These are phyloP conservation scores for Globisporangium barbulae DNA, from an alignment of 352 stramenopile species.

Conservation along the genomic window DNA sequence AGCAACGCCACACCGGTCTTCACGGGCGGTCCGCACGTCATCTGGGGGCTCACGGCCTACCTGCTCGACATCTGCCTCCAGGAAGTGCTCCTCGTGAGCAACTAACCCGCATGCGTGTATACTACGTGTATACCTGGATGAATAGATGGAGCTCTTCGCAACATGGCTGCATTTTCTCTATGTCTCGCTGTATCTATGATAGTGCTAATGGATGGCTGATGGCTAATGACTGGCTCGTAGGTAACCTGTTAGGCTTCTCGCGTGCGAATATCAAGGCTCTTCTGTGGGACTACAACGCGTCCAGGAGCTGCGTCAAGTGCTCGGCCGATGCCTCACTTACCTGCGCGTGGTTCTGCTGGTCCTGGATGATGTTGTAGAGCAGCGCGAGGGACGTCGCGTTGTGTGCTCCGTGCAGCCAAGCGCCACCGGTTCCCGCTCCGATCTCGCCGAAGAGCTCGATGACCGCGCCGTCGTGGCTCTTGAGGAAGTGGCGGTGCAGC, in stretches of 20 bases:
- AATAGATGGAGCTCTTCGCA: background rate
- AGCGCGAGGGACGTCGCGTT: conserved; percentile 37
- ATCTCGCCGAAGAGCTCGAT: conserved; percentile 84
- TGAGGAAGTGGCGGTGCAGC: conserved; percentile 88
- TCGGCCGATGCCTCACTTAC: background rate
- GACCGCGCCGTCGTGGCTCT: conserved; percentile 76
- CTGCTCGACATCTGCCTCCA: conserved; percentile 89
- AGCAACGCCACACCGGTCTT: conserved; percentile 91
- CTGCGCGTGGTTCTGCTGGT: conserved; percentile 22
- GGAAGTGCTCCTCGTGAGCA: conserved; percentile 54
- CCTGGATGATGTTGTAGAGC: conserved; percentile 53
- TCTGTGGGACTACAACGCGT: conserved; percentile 2
- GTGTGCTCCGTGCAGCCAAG: conserved; percentile 33
- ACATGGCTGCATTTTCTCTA: background rate
- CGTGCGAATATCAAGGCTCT: background rate
- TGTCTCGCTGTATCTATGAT: background rate
- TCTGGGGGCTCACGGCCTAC: conserved; percentile 97
- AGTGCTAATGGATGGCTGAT: background rate
- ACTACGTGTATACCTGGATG: background rate
- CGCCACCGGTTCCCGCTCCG: conserved; percentile 28
- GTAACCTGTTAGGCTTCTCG: background rate
- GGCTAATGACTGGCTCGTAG: background rate
- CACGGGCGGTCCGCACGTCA: conserved; percentile 92
- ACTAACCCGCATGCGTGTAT: background rate
- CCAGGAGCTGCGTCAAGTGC: conserved; percentile 10